Percentiles rank a stretch among this genome's conserved stretches.
Conservation (phyloP, 2,329 filamentous ascomycete genomes). For the Fusarium udum region DNA sequence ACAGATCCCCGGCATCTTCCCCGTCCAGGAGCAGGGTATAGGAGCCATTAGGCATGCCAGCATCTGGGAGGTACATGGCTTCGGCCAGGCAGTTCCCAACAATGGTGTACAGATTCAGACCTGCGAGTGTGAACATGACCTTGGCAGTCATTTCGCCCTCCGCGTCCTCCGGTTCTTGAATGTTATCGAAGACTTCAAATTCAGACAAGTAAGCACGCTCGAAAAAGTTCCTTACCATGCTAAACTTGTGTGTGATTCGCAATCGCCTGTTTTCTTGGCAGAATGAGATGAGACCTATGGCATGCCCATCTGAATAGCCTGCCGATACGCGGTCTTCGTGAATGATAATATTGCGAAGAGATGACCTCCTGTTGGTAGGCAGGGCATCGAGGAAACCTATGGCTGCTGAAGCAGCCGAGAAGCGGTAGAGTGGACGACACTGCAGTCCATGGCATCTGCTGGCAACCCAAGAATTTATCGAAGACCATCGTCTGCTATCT, state of each 20-base stretch:
- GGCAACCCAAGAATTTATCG: not conserved
- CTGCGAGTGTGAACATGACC: not conserved
- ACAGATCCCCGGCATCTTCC: not conserved
- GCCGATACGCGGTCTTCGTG: not conserved
- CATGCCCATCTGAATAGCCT: not conserved
- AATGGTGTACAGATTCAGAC: not conserved
- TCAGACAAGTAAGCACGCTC: not conserved
- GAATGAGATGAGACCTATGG: not conserved
- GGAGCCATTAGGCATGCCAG: not conserved
- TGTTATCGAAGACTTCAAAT: fast-evolving
- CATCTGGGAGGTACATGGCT: not conserved
- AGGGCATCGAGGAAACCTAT: not conserved
- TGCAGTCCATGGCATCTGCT: not conserved
- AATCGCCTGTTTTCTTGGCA: not conserved
- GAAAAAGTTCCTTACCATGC: not conserved
- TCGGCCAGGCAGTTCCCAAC: not conserved
- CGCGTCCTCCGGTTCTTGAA: not conserved
- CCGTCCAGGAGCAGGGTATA: not conserved
- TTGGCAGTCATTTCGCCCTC: fast-evolving
- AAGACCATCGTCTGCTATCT: not conserved
- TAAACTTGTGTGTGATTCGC: not conserved
- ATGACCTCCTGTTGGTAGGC: not conserved
- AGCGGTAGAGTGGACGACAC: not conserved
- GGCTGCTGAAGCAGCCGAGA: not conserved
- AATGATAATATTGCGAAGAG: not conserved